Base-by-base conservation (phyloP, 495 filamentous ascomycete genomes). In the Penicillium soppii region DNA sequence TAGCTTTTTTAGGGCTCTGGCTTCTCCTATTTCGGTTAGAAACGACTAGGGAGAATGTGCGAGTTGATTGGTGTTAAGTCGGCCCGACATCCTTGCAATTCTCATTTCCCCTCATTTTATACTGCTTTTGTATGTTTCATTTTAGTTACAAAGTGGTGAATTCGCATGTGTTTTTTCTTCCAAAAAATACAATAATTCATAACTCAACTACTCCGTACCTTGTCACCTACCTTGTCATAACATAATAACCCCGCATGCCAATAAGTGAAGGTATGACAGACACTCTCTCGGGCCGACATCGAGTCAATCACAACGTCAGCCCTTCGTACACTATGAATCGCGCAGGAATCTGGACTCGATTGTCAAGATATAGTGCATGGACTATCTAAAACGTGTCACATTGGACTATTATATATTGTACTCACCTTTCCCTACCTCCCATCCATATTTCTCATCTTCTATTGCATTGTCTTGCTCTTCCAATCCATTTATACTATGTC, bases 21-120 rank as follows among this genome's bases (percentile, higher is more conserved):
- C 23, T 48, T 37, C 22, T 29, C 45, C 23, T 9, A 27, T 38
- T 27, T 5, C 2, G 17, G 45, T 29, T 48, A 48, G 45, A 29
- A 10, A 12, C 4, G 6, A 5, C 0, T 1, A 8, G n/a, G 44
- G 13, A 5, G 29, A 35, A 9, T 16, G 1, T 12, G 17, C 1
- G 0, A 9, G 2, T 3, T 40, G 19, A 49, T 41, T 49, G 47
- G 47, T 13, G 19, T 21, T 3, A 4, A n/a, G 37, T 49, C 47
- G 47, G 47, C 17, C 47, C 47, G 47, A 49, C 37, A 23, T 41
- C 13, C 15, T 4, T 39, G n/a, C n/a, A n/a, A n/a, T n/a, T n/a
- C n/a, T n/a, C n/a, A 29, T 29, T 15, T 10, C 37, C 37, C 35
- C 27, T 29, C 16, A 30, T 41, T 32, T 29, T 6, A 7, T 10